Evolutionary conservation across 495 filamentous ascomycete species (phyloP).

Genomic region (Amorphotheca resinae): DNA sequence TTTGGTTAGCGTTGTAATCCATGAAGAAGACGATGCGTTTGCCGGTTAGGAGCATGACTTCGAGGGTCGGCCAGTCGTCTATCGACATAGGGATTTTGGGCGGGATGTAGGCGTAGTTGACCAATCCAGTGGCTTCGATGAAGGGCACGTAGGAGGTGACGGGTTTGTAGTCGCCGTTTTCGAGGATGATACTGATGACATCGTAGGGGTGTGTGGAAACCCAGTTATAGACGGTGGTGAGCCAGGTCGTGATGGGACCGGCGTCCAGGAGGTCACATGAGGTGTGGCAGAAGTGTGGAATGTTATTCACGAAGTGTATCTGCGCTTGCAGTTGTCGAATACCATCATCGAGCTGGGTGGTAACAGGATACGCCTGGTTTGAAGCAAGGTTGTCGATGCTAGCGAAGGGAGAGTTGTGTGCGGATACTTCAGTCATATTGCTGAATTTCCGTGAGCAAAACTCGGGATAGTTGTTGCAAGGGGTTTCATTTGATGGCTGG

Average conservation of each 20-base stretch:
- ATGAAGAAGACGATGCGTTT: conserved; percentile 41
- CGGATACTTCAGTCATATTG: conserved; percentile 81
- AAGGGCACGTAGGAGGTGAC: conserved; percentile 14
- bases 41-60: conserved; percentile 57
- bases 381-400: conserved; percentile 45
- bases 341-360: conserved; percentile 74
- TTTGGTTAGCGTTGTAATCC: conserved; percentile 82
- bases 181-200: conserved; percentile 77
- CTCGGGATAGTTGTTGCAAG: conserved; percentile 78
- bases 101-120: conserved; percentile 58
- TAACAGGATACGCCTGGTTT: conserved; percentile 65
- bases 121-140: conserved; percentile 56
- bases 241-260: conserved; percentile 65
- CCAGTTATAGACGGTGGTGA: conserved; percentile 59
- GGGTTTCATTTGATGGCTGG: conserved; percentile 51
- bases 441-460: conserved; percentile 73
- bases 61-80: conserved; percentile 76
- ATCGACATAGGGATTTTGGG: conserved; percentile 52
- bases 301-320: conserved; percentile 24
- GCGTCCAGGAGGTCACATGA: conserved; percentile 70
- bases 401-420: conserved; percentile 80
- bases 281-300: conserved; percentile 61
- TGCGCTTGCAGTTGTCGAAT: conserved; percentile 90
- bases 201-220: conserved; percentile 71
- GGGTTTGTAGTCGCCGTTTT: conserved; percentile 51